Conservation (phyloP, 768 basidiomycete species). For the Phylloporus scabripes region DNA sequence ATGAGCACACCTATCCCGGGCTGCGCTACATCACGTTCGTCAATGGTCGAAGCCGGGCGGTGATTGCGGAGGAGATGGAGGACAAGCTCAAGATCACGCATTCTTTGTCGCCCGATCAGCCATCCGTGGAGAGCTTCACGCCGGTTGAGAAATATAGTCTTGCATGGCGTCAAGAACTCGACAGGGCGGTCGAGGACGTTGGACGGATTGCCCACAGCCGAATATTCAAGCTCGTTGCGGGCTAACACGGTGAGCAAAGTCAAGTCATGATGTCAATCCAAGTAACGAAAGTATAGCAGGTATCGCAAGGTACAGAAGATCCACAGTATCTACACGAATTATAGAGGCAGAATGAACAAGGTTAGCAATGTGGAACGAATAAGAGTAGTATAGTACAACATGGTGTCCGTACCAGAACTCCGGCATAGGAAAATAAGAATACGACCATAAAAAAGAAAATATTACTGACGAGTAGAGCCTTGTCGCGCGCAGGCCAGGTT, state of each 20-base stretch:
- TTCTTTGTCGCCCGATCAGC: slow-evolving; percentile 38
- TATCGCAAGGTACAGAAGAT: slow-evolving; percentile 16
- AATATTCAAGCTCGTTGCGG: slow-evolving; percentile 31
- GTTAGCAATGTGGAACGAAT: slow-evolving; percentile 7
- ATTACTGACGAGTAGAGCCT: slow-evolving; percentile 7
- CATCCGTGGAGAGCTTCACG: slow-evolving; percentile 33
- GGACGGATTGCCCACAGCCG: slow-evolving; percentile 74
- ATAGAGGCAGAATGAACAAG: slow-evolving; percentile 1
- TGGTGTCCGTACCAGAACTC: slow-evolving; percentile 13
- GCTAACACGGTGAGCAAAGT: slow-evolving; percentile 2
- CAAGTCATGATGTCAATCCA: neutral
- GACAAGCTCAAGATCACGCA: slow-evolving; percentile 48
- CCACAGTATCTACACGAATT: slow-evolving; percentile 9
- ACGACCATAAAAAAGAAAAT: slow-evolving; percentile 24
- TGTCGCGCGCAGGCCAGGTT: slow-evolving; percentile 19
- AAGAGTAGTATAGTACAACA: slow-evolving; percentile 24
- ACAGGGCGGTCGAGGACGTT: slow-evolving; percentile 68
- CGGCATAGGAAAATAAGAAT: slow-evolving; percentile 26
- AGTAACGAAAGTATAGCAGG: neutral
- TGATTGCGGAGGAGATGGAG: slow-evolving; percentile 79
- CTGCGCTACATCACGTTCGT: slow-evolving; percentile 91
- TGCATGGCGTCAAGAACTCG: slow-evolving; percentile 63
- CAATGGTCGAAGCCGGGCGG: slow-evolving; percentile 69
- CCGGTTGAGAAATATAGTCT: slow-evolving; percentile 35
- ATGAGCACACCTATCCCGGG: slow-evolving; percentile 68